Evolutionary conservation across 2,329 filamentous ascomycete genomes (phyloP).

Genomic region (Emericellopsis atlantica): DNA sequence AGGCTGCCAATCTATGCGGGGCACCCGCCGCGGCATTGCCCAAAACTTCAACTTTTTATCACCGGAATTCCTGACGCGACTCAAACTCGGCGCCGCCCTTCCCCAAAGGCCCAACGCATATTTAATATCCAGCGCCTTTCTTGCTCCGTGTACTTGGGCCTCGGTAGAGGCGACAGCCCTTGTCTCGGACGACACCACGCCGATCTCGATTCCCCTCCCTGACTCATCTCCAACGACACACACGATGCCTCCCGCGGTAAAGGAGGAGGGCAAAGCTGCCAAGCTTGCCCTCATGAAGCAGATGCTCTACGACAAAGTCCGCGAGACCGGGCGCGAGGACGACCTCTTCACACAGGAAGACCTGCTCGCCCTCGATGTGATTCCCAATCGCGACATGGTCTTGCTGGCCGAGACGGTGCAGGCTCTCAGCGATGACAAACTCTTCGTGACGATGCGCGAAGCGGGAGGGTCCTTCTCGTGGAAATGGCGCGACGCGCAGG

Average conservation of each 20-base stretch:
- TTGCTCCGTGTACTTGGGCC: neutral
- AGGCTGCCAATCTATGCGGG: neutral
- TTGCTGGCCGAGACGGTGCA: conserved; percentile 44
- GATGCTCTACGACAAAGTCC: conserved; percentile 42
- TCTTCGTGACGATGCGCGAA: conserved; percentile 35
- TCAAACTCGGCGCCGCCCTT: neutral
- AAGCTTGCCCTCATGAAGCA: conserved; percentile 41
- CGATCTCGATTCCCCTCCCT: neutral
- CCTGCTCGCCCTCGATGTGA: conserved; percentile 41
- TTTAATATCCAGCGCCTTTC: neutral
- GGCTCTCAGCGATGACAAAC: conserved; percentile 44
- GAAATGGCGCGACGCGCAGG: conserved; percentile 44
- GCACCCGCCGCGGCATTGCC: neutral
- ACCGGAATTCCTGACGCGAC: no score
- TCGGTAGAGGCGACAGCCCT: neutral
- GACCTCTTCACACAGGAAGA: conserved; percentile 46
- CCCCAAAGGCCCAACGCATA: neutral
- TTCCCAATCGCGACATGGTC: conserved; percentile 42
- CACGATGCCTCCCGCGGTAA: conserved; percentile 6
- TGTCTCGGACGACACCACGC: neutral
- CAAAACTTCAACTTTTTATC: neutral
- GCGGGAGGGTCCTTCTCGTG: conserved; percentile 30
- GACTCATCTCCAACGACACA: neutral
- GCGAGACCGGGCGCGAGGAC: conserved; percentile 31
- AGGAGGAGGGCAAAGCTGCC: conserved; percentile 17